These are phyloP conservation scores for Phyllosticta paracitricarpa DNA, from an alignment of 2,329 filamentous ascomycete species.

Conservation along the genomic window DNA sequence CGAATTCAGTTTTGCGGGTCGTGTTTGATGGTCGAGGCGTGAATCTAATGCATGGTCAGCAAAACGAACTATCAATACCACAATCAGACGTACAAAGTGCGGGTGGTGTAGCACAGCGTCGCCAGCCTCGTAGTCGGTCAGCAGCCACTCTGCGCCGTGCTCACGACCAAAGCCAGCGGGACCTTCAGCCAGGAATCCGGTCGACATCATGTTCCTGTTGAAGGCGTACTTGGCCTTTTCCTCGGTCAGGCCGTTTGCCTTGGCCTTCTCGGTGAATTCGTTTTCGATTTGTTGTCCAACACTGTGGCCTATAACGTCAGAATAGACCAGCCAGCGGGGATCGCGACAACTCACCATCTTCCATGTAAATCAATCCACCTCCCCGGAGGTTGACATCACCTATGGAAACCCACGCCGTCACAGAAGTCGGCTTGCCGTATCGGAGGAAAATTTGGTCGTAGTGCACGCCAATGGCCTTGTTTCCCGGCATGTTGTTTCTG, in stretches of 20 bases:
- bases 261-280: conserved; percentile 33
- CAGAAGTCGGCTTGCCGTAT: conserved; percentile 23
- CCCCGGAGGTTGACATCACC: conserved; percentile 28
- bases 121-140: conserved; percentile 41
- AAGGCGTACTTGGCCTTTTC: conserved; percentile 30
- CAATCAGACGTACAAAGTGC: conserved; percentile 18
- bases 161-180: conserved; percentile 28
- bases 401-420: conserved; percentile 29
- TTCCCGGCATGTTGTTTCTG: conserved; percentile 47
- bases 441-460: conserved; percentile 35
- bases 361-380: conserved; percentile 35
- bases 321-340: neutral
- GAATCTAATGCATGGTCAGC: conserved; percentile 23
- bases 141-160: conserved; percentile 32
- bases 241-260: conserved; percentile 33
- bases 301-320: conserved; percentile 9
- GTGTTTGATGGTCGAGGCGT: conserved; percentile 43
- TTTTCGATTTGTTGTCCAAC: conserved; percentile 30
- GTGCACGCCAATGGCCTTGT: conserved; percentile 31
- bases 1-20: conserved; percentile 43
- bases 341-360: conserved; percentile 17
- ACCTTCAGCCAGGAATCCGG: conserved; percentile 38
- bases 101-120: conserved; percentile 39
- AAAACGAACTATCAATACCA: neutral
- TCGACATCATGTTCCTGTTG: conserved; percentile 47